Conservation (phyloP, 2,329 filamentous ascomycete genomes). For the Keithomyces neogunnii region DNA sequence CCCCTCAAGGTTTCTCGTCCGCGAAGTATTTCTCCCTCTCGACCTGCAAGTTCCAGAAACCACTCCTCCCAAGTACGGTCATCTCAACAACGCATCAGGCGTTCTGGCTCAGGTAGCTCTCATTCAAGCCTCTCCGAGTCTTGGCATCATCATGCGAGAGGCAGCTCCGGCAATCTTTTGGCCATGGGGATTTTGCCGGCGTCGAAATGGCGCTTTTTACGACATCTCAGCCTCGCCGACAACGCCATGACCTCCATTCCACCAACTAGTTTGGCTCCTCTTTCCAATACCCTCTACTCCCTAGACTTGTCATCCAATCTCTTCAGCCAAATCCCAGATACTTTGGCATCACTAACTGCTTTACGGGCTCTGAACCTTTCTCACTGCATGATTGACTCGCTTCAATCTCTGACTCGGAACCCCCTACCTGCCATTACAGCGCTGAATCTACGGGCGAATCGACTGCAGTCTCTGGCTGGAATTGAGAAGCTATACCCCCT, state of each 20-base stretch:
- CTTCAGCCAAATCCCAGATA: conserved; percentile 91
- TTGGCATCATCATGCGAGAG: conserved; percentile 51
- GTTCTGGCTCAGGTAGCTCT: conserved; percentile 88
- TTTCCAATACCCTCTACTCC: conserved; percentile 83
- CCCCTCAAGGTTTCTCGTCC: conserved; percentile 41
- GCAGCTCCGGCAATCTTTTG: conserved; percentile 72
- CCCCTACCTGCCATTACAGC: conserved; percentile 90
- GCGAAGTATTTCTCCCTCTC: conserved; percentile 73
- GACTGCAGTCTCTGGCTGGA: conserved; percentile 77
- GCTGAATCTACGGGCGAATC: conserved; percentile 82
- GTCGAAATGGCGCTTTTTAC: conserved; percentile 90
- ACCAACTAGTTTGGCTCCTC: conserved; percentile 64
- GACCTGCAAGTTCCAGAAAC: conserved; percentile 68
- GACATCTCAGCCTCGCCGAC: conserved; percentile 84
- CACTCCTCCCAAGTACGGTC: conserved; percentile 57
- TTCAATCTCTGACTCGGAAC: conserved; percentile 78
- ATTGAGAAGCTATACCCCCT: conserved; percentile 82
- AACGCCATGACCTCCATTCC: conserved; percentile 80
- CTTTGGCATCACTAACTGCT: conserved; percentile 73
- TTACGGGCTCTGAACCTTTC: conserved; percentile 90
- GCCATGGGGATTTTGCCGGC: conserved; percentile 64
- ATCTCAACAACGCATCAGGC: conserved; percentile 68
- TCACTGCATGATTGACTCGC: conserved; percentile 93
- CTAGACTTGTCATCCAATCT: conserved; percentile 89
- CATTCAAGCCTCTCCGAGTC: conserved; percentile 68